Evolutionary conservation across 148 eudicot genomes (phyloP), one percentile per base, ranked within the genome.

Genomic region (Diospyros lotus): DNA sequence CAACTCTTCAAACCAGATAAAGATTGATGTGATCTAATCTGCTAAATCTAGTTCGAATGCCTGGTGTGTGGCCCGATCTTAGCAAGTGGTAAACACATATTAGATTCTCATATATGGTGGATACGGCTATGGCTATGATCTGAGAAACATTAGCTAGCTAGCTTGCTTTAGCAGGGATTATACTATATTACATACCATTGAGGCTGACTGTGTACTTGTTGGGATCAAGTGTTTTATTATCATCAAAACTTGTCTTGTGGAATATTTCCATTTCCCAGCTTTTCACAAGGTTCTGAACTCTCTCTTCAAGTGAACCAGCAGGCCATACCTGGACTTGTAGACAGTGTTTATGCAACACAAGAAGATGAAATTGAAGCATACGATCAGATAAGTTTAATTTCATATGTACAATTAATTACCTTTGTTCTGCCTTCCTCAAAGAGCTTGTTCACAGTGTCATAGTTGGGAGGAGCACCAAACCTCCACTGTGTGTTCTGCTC

Each of bases 251-350:
- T 2, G 82, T 73, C 77, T 93, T 93, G 74, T 93, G 83, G 68
- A 91, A 82, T 15, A 87, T 68, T 74, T 93, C 98, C 96, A 93
- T 93, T 70, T 93, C 98, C 84, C 85, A 86, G 67, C 96, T 84
- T 86, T 93, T 93, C 51, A 91, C 89, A 38, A 91, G 83, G 55
- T 81, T 81, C 66, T 93, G 98, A 79, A 90, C 98, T 66, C 84
- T 83, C 66, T 93, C 91, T 80, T 93, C 97, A 5, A 93, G 61
- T 60, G 97, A 89, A 66, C 95, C 95, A 3, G 81, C 62, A n/a
- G 85, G 76, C 96, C 98, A 93, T 82, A 78, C 51, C 93, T 92
- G 48, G 55, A n/a, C 1, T 39, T 5, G 41, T 6, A 51, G 15
- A 39, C 64, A 13, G 12, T 28, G 0, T 28, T 28, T 28, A 28